Evolutionary conservation across 2,329 filamentous ascomycete species (phyloP).

Genomic region (Orbilia oligospora): DNA sequence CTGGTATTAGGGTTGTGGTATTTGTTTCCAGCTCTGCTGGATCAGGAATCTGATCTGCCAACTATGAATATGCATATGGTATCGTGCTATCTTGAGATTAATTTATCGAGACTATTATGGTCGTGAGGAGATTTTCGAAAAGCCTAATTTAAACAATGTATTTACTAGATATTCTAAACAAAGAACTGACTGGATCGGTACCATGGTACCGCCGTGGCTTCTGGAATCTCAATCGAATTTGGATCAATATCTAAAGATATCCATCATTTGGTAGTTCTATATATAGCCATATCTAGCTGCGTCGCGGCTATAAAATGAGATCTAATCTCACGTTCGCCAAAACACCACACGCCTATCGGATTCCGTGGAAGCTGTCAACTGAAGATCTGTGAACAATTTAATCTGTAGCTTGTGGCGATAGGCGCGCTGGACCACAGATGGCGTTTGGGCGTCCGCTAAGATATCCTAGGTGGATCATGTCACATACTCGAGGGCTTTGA

Average conservation of each 20-base stretch:
- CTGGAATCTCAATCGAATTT: background rate
- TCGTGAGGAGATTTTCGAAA: too few species aligned
- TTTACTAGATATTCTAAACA: too few species aligned
- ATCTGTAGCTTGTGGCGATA: slow-evolving; percentile 12
- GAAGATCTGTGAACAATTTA: slow-evolving; percentile 13
- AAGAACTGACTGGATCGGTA: background rate
- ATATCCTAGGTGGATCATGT: slow-evolving; percentile 20
- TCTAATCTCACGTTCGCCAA: slow-evolving; percentile 6
- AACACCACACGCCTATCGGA: slow-evolving; percentile 5
- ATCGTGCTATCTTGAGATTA: background rate
- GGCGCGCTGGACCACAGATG: slow-evolving; percentile 9
- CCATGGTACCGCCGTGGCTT: background rate
- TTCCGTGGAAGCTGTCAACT: slow-evolving; percentile 1
- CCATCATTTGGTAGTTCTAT: background rate
- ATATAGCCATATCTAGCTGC: slow-evolving; percentile 10
- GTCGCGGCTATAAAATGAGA: slow-evolving; percentile 17
- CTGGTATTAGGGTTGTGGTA: background rate
- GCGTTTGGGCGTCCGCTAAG: slow-evolving; percentile 24
- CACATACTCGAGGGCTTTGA: slow-evolving; percentile 3
- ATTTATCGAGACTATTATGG: too few species aligned
- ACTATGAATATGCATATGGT: background rate
- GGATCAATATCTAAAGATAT: background rate
- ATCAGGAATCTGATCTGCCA: background rate
- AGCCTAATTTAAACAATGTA: too few species aligned
- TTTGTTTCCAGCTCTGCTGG: background rate